Conservation (phyloP, 371 early-diverging fungal species). For the Mucor irregularis region DNA sequence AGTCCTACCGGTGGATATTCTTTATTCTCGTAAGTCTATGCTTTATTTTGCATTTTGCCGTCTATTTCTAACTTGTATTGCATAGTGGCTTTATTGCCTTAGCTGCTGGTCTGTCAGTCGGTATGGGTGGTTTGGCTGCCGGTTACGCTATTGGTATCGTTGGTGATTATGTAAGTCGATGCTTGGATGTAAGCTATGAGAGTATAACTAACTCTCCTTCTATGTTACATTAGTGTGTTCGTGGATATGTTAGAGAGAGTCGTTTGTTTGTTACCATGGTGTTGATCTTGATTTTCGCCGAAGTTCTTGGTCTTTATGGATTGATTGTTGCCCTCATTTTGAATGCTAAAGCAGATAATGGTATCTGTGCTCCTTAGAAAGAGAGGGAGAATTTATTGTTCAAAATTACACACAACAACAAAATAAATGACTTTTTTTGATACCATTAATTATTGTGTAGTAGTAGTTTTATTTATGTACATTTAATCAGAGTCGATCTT, state of each 20-base stretch:
- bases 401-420: not conserved
- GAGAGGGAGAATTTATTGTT: not conserved
- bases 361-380: slow-evolving; percentile 23
- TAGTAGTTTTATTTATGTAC: not conserved
- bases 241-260: slow-evolving; percentile 83
- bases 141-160: slow-evolving; percentile 93
- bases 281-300: slow-evolving; percentile 92
- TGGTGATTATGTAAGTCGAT: slow-evolving; percentile 71
- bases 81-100: slow-evolving; percentile 79
- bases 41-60: not conserved
- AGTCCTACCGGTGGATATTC: slow-evolving; percentile 49
- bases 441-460: not conserved
- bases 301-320: slow-evolving; percentile 91
- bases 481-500: slow-evolving; percentile 10
- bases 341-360: slow-evolving; percentile 70
- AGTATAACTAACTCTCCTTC: not conserved
- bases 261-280: slow-evolving; percentile 81
- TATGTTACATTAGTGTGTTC: slow-evolving; percentile 51
- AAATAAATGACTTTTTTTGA: not conserved
- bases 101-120: slow-evolving; percentile 86
- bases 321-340: slow-evolving; percentile 85
- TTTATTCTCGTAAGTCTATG: slow-evolving; percentile 41
- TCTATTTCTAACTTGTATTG: not conserved
- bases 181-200: too few relatives aligned
- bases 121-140: slow-evolving; percentile 85